These are phyloP conservation scores for Volutella citrinella DNA, from an alignment of 2,329 filamentous ascomycete genomes.

Conservation along the genomic window DNA sequence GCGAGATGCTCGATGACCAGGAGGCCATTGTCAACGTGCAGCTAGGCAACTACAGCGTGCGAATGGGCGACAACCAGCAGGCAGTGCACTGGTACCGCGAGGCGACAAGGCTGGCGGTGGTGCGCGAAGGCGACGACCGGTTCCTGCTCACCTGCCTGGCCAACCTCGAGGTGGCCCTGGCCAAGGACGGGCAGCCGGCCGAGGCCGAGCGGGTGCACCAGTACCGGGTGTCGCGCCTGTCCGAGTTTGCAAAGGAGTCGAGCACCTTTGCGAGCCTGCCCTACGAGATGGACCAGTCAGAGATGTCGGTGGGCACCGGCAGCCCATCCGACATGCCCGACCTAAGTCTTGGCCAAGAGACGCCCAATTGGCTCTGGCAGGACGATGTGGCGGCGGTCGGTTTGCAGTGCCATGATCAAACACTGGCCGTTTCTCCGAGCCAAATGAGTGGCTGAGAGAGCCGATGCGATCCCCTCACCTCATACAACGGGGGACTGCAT, in stretches of 20 bases:
- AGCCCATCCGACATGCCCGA: too few species aligned
- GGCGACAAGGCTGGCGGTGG: constrained; percentile 26
- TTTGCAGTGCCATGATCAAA: constrained; percentile 9
- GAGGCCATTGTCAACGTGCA: constrained; percentile 30
- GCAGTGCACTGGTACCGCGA: constrained; percentile 29
- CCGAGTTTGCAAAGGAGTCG: constrained; percentile 28
- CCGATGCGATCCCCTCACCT: too few species aligned
- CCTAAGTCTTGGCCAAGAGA: constrained; percentile 14
- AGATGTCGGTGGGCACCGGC: too few species aligned
- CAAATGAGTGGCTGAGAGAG: constrained; percentile 13
- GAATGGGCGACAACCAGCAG: constrained; percentile 22
- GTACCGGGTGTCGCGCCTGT: constrained; percentile 27
- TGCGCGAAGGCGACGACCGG: constrained; percentile 29
- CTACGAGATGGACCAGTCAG: neutral
- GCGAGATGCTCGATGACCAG: constrained; percentile 28
- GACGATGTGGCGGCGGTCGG: constrained; percentile 9
- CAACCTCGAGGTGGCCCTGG: constrained; percentile 29
- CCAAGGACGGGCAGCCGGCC: constrained; percentile 17
- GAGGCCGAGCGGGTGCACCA: constrained; percentile 26
- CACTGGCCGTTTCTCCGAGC: too few species aligned
- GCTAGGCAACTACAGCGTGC: constrained; percentile 31
- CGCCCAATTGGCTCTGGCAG: constrained; percentile 21
- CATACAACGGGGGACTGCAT: too few species aligned
- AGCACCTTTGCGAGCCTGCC: constrained; percentile 16
- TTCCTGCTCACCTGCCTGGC: constrained; percentile 30